Conservation (phyloP, 768 basidiomycete genomes). For the Mycena crocata region DNA sequence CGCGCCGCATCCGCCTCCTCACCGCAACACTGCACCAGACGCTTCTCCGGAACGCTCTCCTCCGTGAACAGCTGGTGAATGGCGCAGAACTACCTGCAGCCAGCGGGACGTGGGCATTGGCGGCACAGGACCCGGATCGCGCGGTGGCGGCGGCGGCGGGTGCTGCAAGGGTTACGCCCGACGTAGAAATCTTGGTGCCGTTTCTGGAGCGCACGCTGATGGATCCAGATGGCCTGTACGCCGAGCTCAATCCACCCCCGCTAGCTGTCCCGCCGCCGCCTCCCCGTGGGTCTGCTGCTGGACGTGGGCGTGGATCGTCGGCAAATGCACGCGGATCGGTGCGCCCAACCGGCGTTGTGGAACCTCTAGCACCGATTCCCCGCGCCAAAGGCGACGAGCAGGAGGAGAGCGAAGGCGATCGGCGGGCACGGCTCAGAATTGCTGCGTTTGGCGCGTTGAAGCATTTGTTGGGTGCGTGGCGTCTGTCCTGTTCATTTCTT, state of each 20-base stretch:
- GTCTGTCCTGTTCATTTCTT: neutral
- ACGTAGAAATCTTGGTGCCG: slow-evolving; percentile 52
- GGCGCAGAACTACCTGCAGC: slow-evolving; percentile 56
- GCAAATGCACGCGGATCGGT: no score
- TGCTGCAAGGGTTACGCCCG: slow-evolving; percentile 14
- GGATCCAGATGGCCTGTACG: slow-evolving; percentile 70
- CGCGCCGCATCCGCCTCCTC: slow-evolving; percentile 76
- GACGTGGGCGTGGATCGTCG: no score
- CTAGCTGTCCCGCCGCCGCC: slow-evolving; percentile 51
- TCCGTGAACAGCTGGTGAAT: slow-evolving; percentile 64
- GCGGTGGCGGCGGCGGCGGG: slow-evolving; percentile 61
- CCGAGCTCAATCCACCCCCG: slow-evolving; percentile 69
- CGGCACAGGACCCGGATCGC: slow-evolving; percentile 78
- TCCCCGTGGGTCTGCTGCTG: no score
- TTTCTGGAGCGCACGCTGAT: slow-evolving; percentile 69
- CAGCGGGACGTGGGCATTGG: slow-evolving; percentile 77
- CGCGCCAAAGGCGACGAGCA: slow-evolving; percentile 65
- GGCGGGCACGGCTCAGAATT: slow-evolving; percentile 75
- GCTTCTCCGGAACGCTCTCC: slow-evolving; percentile 60
- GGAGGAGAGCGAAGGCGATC: slow-evolving; percentile 78
- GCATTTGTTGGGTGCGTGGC: slow-evolving; percentile 70
- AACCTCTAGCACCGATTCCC: slow-evolving; percentile 5
- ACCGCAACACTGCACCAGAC: slow-evolving; percentile 72
- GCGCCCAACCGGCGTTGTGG: slow-evolving; percentile 23
- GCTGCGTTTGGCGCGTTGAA: slow-evolving; percentile 73